Evolutionary conservation across 495 filamentous ascomycete species (phyloP), one percentile per base, ranked within the genome.

Genomic region (Penicillium manginii): DNA sequence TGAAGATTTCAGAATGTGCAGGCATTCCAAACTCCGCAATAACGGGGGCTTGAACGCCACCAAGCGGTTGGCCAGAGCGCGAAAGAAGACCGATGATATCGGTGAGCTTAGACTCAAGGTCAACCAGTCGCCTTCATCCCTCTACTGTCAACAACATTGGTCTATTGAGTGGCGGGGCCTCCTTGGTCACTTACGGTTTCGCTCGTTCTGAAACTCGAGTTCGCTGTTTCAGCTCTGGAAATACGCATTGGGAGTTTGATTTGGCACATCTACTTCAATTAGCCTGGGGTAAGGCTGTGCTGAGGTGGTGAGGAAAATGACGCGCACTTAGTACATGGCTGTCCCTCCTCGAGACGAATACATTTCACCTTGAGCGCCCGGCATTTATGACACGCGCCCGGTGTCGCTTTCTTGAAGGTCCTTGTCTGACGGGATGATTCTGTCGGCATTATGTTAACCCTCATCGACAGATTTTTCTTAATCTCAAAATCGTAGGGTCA

Each of bases 351-450:
- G 15, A 6, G 35, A 26, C 53, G 54, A 56, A 61, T 61, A 58
- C 59, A 61, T 61, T 61, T 61, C 40, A 61, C 59, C 49, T 61
- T 61, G 19, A 61, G 54, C 12, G 47, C 54, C 53, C 59, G 59
- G 49, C 59, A 61, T 61, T 57, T 57, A 49, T 58, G 54, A 40
- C 59, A 61, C 23, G 59, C 59, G n/a, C n/a, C n/a, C n/a, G n/a
- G 21, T 29, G 39, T 26, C 40, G 49, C 47, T 48, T 52, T 57
- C 40, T 54, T 58, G n/a, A n/a, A n/a, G n/a, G n/a, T n/a, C n/a
- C n/a, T n/a, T 39, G 47, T 9, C 35, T 12, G 11, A 39, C 11
- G 15, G 15, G 35, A n/a, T 39, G 2, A 11, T 0, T 39, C 9
- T 2, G 15, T n/a, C 3, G 35, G 35, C 12, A 14, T 39, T 14